Evolutionary conservation across 169 alveolate species (phyloP), one percentile per base, ranked within the genome.

Genomic region (Babesia ovis): DNA sequence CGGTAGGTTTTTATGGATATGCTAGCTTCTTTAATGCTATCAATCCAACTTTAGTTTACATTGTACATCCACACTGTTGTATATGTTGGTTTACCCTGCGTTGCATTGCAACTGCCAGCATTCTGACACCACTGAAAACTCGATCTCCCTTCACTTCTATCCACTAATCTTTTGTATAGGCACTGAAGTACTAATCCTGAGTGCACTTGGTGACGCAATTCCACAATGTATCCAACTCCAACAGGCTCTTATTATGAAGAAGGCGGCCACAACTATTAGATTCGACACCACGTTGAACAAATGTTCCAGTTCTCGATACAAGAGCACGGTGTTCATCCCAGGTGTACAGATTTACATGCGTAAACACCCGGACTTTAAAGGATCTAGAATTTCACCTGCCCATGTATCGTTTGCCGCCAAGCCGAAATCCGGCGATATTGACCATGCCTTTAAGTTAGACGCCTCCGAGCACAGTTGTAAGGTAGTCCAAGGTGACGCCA

Each of bases 191-290:
- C 77, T 90, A 37, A 82, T 90, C 20, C 85, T 90, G 22, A 84
- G 94, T 60, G 94, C 93, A 32, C 67, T 90, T 54, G 94, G 94
- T 9, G 94, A 90, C 53, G 94, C 94, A 27, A 87, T 90, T 53
- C 92, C 93, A 4, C 80, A 90, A 31, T 82, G 92, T 57, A 83
- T 86, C 22, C 92, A 86, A 50, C 77, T 86, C 29, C 92, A 86
- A 51, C 75, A 81, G 31, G 77, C 89, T 14, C 85, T 86, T 31
- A 79, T 75, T 39, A 53, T 86, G 39, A 86, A 77, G 60, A 82
- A 86, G 50, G 92, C 90, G 39, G 91, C 92, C 25, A 74, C 82
- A 27, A 88, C 86, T 32, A 82, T 89, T 2, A 61, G 70, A 54
- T 59, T 89, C 25, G 94, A 77, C 61, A 81, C 91, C 16, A 54